Conservation (phyloP, 768 basidiomycete species). For the Kwoniella sp. region DNA sequence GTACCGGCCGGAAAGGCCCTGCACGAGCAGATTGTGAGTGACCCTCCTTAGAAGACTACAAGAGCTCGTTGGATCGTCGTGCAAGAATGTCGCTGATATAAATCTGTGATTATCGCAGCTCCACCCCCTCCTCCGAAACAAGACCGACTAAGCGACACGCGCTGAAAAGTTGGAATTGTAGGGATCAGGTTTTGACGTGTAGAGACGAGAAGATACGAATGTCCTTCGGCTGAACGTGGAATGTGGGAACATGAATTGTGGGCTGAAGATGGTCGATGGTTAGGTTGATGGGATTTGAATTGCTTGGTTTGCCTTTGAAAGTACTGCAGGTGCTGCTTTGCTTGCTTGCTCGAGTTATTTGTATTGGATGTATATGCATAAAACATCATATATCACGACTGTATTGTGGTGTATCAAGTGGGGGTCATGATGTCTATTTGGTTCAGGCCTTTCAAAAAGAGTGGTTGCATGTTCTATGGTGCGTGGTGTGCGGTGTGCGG, state of each 20-base stretch:
- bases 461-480: too few relatives aligned
- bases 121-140: constrained; percentile 23
- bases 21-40: constrained; percentile 76
- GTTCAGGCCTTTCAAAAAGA: too few relatives aligned
- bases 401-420: too few relatives aligned
- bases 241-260: background rate
- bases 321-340: background rate
- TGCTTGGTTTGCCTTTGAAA: too few relatives aligned
- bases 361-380: constrained; percentile 24
- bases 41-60: too few relatives aligned
- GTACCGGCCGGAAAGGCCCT: constrained; percentile 87
- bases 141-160: constrained; percentile 10
- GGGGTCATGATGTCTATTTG: constrained; percentile 12
- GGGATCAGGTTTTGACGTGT: too few relatives aligned
- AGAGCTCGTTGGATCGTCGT: background rate
- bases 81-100: background rate
- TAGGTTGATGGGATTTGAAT: too few relatives aligned
- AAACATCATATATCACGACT: too few relatives aligned
- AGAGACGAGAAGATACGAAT: too few relatives aligned
- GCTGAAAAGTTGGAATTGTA: background rate
- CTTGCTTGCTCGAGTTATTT: background rate
- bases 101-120: constrained; percentile 3
- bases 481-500: too few relatives aligned
- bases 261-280: background rate
- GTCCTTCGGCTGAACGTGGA: too few relatives aligned